Percentiles rank a stretch among this genome's conserved stretches.
Conservation (phyloP, 2,329 filamentous ascomycete genomes). For the Paecilomyces sp. region DNA sequence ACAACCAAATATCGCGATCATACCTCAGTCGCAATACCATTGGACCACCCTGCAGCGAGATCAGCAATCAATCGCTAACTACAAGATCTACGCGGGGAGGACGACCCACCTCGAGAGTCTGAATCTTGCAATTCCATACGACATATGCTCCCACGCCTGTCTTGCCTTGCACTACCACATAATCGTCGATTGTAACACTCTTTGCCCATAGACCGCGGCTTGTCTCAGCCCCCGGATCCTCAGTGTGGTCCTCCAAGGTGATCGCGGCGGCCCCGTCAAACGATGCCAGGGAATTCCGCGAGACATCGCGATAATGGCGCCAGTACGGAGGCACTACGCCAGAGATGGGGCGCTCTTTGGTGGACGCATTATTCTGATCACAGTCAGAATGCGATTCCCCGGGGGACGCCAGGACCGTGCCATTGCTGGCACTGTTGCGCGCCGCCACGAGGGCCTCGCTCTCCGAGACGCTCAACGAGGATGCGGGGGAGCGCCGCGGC, state of each 20-base stretch:
- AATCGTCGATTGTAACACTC: conserved; percentile 54
- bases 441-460: conserved; percentile 6
- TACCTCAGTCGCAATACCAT: conserved; percentile 56
- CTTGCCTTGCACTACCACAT: conserved; percentile 54
- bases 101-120: conserved; percentile 68
- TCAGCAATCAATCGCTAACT: conserved; percentile 7
- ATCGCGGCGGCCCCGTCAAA: conserved; percentile 42
- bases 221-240: conserved; percentile 48
- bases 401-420: conserved; percentile 6
- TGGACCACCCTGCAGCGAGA: conserved; percentile 42
- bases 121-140: conserved; percentile 84
- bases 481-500: conserved; percentile 18
- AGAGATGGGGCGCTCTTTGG: conserved; percentile 20
- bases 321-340: conserved; percentile 39
- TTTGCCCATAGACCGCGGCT: conserved; percentile 56
- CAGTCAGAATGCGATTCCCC: neutral
- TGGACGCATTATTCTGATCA: conserved; percentile 1
- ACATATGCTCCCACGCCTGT: conserved; percentile 77
- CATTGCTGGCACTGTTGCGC: conserved; percentile 3
- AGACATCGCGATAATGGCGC: conserved; percentile 35
- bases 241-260: conserved; percentile 57
- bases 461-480: conserved; percentile 2
- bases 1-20: neutral
- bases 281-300: conserved; percentile 33
- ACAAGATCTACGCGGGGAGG: neutral